These are phyloP conservation scores for Pichia sp. DNA, from an alignment of 1,139 yeast species.

Conservation along the genomic window DNA sequence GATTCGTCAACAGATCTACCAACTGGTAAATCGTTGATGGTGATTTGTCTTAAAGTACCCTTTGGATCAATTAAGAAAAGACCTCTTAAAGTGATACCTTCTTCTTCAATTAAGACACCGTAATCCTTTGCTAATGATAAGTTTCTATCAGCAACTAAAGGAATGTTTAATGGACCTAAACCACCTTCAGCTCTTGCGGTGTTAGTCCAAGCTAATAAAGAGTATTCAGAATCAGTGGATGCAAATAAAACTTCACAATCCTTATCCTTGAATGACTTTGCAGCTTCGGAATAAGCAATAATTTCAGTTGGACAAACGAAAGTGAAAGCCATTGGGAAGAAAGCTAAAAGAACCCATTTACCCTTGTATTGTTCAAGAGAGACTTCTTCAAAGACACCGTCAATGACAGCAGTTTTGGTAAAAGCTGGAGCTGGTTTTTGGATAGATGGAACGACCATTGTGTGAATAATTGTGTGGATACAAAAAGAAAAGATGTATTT, in stretches of 20 bases:
- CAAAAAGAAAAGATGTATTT: neutral
- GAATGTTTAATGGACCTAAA: conserved; percentile 89
- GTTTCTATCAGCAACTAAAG: conserved; percentile 94
- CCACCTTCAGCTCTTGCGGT: conserved; percentile 97
- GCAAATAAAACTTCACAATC: conserved; percentile 89
- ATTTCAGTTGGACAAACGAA: conserved; percentile 99
- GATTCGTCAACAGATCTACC: conserved; percentile 99
- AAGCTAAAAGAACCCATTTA: conserved; percentile 94
- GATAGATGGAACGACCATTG: conserved; percentile 71
- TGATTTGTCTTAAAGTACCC: conserved; percentile 89
- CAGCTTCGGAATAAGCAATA: conserved; percentile 96
- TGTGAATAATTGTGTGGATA: neutral
- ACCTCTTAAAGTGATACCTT: conserved; percentile 96
- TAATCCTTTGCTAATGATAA: conserved; percentile 90
- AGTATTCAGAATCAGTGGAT: conserved; percentile 96
- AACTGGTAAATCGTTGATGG: conserved; percentile 97
- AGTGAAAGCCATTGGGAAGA: conserved; percentile 98
- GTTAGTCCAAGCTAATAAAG: conserved; percentile 97
- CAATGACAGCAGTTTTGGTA: conserved; percentile 94
- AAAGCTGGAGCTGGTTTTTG: conserved; percentile 95
- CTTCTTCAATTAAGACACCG: conserved; percentile 95
- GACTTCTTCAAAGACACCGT: conserved; percentile 92
- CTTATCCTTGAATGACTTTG: conserved; percentile 78
- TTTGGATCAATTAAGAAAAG: conserved; percentile 95
- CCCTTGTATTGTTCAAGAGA: conserved; percentile 94